Evolutionary conservation across 2,329 filamentous ascomycete genomes (phyloP), one percentile per base, ranked within the genome.

Genomic region (Cephalotrichum gorgonifer): DNA sequence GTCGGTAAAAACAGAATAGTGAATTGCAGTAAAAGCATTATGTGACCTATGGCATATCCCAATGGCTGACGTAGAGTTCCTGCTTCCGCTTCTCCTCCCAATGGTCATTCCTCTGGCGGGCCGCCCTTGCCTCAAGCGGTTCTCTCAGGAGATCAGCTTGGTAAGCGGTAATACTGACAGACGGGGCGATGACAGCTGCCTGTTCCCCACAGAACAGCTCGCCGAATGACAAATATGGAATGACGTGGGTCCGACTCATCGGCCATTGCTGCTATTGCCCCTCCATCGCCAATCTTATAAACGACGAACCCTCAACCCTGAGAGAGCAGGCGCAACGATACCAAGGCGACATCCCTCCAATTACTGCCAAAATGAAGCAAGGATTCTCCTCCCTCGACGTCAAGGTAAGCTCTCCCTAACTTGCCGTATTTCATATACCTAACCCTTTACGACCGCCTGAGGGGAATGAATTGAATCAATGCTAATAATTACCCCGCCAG

Each of bases 341-440:
- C 12, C 15, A n/a, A 27, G 41, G 6, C 28, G 22, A 38, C 31
- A 27, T 15, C 22, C 33, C 14, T n/a, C n/a, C 17, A 2, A 11
- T 4, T 20, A 39, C 17, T 17, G 25, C 27, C 58, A 72, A 60
- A 46, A 88, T 88, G 85, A 88, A 88, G 74, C 85, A 88, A 64
- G 72, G 85, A 56, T 88, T 87, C 64, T 88, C 84, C 12, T 88
- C 85, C n/a, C 65, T 88, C 50, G 85, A 88, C 62, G 83, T 88
- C 58, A 85, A 84, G 71, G 82, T 81, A 61, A 43, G 49, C 49
- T 12, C 41, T 39, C 23, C 23, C 4, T 20, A 17, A 7, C 8
- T 31, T 52, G 43, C 14, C 5, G 47, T 26, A 20, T 5, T 17
- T 15, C 14, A 22, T 9, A 28, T 8, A n/a, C 43, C 49, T 44